Evolutionary conservation across 2,329 filamentous ascomycete genomes (phyloP), one percentile per base, ranked within the genome.

Genomic region (Penicillium hesseltinei): DNA sequence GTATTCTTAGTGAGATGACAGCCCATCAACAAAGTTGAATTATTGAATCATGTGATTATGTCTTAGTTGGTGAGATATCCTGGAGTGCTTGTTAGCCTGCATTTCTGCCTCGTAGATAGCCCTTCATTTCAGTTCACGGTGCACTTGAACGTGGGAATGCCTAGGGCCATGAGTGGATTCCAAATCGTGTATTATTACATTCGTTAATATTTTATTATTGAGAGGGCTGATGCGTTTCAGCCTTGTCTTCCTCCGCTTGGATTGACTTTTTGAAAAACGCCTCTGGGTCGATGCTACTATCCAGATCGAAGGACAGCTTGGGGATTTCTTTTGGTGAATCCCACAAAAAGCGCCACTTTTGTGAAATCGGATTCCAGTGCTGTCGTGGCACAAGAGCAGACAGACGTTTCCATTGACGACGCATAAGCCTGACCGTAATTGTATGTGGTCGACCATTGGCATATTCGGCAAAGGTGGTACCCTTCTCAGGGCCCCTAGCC

Each of bases 401-500:
- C 25, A 77, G 60, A n/a, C 69, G 72, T 43, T 66, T 66, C 75
- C 75, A 78, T 17, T 71, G 54, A 29, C 71, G 69, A 10, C 60
- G 64, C 70, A 79, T 75, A 46, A 77, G 70, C 13, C 75, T 70
- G 19, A 66, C 56, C 6, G 74, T 77, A 40, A 79, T 71, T 4
- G 60, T 61, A 57, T 78, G 77, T 15, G 76, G 76, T 35, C 76
- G 72, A 8, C 75, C 76, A 50, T 64, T 61, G 8, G 52, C 58
- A 56, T 70, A 77, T 25, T 61, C 49, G 5, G 59, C 60, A 45
- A 78, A 75, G 0, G 75, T 75, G 5, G 57, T 56, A 3, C 67
- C 69, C 56, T 75, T 75, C 45, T 70, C 62, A 7, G 76, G 75
- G 2, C 76, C 75, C 3, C 67, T 58, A 7, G 69, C 66, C 53